Conservation (phyloP, 148 eudicot genomes). For the Dysphania ambrosioides region DNA sequence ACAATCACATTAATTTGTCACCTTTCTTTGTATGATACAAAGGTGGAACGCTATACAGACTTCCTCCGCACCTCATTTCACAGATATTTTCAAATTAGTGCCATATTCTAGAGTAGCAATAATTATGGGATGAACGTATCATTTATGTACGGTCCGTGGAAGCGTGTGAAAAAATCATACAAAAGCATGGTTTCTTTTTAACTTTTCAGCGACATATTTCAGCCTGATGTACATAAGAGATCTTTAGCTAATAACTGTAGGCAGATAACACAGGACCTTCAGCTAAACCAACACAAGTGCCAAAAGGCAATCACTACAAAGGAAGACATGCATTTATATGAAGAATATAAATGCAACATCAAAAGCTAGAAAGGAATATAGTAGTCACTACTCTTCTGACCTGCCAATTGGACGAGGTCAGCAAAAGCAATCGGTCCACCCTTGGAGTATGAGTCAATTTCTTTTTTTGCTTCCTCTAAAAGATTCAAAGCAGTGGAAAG, state of each 20-base stretch:
- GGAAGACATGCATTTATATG: not conserved
- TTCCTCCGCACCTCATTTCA: constrained; percentile 4
- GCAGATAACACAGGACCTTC: not conserved
- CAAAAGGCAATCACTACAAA: not conserved
- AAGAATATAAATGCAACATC: not conserved
- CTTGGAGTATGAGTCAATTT: constrained; percentile 82
- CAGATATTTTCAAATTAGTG: not conserved
- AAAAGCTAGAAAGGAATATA: not conserved
- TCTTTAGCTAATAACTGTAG: not conserved
- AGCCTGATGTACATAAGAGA: not conserved
- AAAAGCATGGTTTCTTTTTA: too few species aligned
- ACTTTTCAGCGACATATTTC: not conserved
- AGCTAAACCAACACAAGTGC: not conserved
- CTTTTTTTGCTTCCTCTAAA: constrained; percentile 79
- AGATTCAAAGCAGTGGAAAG: constrained; percentile 68
- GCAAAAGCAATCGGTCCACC: constrained; percentile 86
- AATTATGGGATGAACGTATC: too few species aligned
- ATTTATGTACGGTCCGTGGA: too few species aligned
- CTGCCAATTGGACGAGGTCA: constrained; percentile 87
- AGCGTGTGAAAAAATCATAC: too few species aligned
- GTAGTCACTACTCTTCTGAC: constrained; percentile 29
- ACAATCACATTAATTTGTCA: not conserved
- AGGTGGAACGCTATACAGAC: not conserved
- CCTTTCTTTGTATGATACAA: not conserved
- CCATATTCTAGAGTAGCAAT: not conserved